These are phyloP conservation scores for Mucor circinelloides DNA, from an alignment of 371 early-diverging fungal species.

Conservation along the genomic window DNA sequence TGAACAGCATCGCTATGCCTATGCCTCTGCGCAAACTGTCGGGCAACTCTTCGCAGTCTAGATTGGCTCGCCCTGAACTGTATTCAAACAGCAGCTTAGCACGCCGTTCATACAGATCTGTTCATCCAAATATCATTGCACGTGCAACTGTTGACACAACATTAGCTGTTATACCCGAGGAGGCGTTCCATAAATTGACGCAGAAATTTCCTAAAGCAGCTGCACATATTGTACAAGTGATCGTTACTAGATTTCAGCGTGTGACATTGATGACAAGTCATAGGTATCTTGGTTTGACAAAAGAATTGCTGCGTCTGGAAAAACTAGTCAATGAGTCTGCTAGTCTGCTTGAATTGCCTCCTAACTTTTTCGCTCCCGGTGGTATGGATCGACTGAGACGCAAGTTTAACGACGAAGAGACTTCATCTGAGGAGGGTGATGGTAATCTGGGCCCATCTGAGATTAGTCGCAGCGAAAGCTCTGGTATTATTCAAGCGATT, in stretches of 20 bases:
- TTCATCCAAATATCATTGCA: constrained; percentile 79
- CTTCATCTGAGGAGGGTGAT: constrained; percentile 15
- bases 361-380: constrained; percentile 65
- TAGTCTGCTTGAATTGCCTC: constrained; percentile 55
- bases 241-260: constrained; percentile 93
- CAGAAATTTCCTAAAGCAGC: constrained; percentile 93
- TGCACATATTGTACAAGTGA: constrained; percentile 95
- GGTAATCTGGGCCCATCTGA: constrained; percentile 16
- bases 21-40: constrained; percentile 13
- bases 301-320: constrained; percentile 85
- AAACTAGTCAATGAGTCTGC: constrained; percentile 73
- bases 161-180: constrained; percentile 92
- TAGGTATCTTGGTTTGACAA: constrained; percentile 89
- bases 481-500: constrained; percentile 43
- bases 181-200: constrained; percentile 87
- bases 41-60: neutral
- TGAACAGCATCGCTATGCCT: constrained; percentile 8
- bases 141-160: constrained; percentile 90
- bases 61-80: neutral
- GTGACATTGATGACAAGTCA: constrained; percentile 93
- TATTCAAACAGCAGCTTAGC: neutral
- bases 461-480: constrained; percentile 31
- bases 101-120: constrained; percentile 36
- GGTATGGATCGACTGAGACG: constrained; percentile 71
- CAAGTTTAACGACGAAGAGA: constrained; percentile 51